Base-by-base conservation (phyloP, 257 asterid species). In the Solanum etuberosum region DNA sequence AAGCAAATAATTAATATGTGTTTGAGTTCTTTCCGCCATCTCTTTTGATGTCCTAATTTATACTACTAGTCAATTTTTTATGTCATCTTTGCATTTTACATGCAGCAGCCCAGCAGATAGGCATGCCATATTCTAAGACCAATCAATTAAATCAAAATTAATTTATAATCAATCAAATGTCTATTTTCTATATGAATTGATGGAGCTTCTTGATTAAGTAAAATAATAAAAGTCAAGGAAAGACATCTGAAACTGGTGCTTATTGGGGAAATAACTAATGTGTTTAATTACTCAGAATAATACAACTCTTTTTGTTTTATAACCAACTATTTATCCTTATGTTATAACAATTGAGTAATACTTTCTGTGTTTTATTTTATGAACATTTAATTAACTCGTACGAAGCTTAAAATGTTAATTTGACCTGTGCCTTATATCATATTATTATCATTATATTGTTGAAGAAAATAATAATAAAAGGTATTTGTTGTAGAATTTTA, bases 81-180 rank as follows among this genome's bases (percentile, higher is more conserved):
- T 80, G 42, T 29, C 27, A 80, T 16, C 68, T 80, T 80, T 80
- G 85, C 85, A 46, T 80, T 80, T 80, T 46, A 46, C 85, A 80
- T 46, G 67, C 85, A 80, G 85, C 85, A 80, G 85, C 85, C 85
- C 85, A 46, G 20, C 85, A 18, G 85, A 38, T 9, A 80, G 84
- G 67, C 67, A 18, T 27, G 85, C 67, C 67, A 27, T 80, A 46
- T 46, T 29, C 63, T 46, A 27, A 80, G 46, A 46, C 18, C 14
- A 80, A 46, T 67, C 85, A 80, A 80, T 43, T 80, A 15, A 14
- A 80, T 80, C 42, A 80, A 80, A 80, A 27, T 57, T 80, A 27
- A 43, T 29, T 46, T 25, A 25, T 18, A 46, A 46, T 80, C 40
- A 80, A 46, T 46, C 20, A 27, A 9, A 5, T 6, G 68, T 20